Conservation (phyloP, 208 protist genomes). For the Trypanosoma rangeli region DNA sequence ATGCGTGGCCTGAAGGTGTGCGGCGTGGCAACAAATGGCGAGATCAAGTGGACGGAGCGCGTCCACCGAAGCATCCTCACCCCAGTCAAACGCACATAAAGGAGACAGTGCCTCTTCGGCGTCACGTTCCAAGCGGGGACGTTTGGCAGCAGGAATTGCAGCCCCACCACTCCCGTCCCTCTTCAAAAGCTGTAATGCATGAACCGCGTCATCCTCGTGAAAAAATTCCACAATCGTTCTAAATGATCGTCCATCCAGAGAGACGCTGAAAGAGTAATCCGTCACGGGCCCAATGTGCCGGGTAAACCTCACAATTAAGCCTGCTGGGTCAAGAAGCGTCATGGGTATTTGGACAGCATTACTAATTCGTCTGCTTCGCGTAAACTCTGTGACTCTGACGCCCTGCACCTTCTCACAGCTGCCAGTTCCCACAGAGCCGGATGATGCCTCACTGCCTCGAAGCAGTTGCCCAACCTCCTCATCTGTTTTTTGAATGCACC, state of each 20-base stretch:
- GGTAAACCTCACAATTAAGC: slow-evolving; percentile 25
- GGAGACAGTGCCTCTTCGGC: slow-evolving; percentile 6
- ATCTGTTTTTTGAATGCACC: slow-evolving; percentile 3
- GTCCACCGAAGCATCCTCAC: slow-evolving; percentile 3
- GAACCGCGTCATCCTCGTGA: slow-evolving; percentile 19
- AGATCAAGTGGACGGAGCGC: neutral
- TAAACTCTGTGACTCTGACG: neutral
- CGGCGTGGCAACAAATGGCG: neutral
- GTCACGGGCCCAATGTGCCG: slow-evolving; percentile 27
- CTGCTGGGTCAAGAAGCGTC: slow-evolving; percentile 18
- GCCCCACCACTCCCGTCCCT: neutral
- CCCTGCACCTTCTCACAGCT: neutral
- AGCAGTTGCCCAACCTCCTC: slow-evolving; percentile 17
- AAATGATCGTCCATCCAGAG: slow-evolving; percentile 11
- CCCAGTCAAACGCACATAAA: slow-evolving; percentile 19
- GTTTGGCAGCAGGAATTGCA: neutral
- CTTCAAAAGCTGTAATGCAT: slow-evolving; percentile 13
- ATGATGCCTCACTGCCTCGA: neutral
- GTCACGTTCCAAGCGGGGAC: neutral
- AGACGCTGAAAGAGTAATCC: slow-evolving; percentile 22
- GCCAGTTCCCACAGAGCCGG: neutral
- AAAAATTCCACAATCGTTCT: slow-evolving; percentile 27
- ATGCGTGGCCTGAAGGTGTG: slow-evolving; percentile 7
- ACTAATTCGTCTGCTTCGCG: slow-evolving; percentile 10
- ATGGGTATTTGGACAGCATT: slow-evolving; percentile 22